Evolutionary conservation across 2,329 filamentous ascomycete species (phyloP), one percentile per base, ranked within the genome.

Genomic region (Trichoderma simmonsii): DNA sequence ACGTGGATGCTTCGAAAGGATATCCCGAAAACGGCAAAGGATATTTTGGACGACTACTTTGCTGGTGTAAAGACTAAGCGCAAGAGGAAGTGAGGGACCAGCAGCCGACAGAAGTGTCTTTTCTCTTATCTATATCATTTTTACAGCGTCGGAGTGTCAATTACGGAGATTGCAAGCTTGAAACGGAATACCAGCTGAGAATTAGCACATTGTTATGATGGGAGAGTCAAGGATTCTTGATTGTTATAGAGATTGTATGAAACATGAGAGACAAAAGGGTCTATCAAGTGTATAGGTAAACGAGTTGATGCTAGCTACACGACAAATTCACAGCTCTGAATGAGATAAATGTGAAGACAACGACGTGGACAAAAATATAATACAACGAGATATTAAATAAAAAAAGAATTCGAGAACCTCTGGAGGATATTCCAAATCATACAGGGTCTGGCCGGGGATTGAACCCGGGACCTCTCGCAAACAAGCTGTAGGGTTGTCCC

Each of bases 391-490:
- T n/a, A 43, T 51, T 5, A 4, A 21, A 54, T 21, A 18, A 67
- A 32, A 59, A 30, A 26, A 4, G 2, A 1, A 4, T n/a, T 0
- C n/a, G 39, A 26, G 6, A 28, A 15, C 6, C 26, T 15, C 36
- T 11, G 8, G 2, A 30, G 12, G 36, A 21, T 6, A 5, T 30
- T 43, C 21, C 0, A 3, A 56, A 28, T 28, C 4, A 32, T 0
- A 34, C 32, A 67, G 81, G 81, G 81, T 82, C 81, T 82, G 81
- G 81, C 82, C 82, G 82, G 81, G 82, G 81, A 83, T 83, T 82
- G 82, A 83, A 83, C 82, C 81, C 82, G 82, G 82, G 82, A 83
- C 82, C 82, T 83, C 82, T 82, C 82, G 82, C 82, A 83, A 51
- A 61, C 26, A 48, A 64, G 48, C 60, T 63, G 43, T 60, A 57